phyloP scores from a whole-genome alignment of 495 filamentous ascomycete species.

The Lepidopterella palustris region DNA sequence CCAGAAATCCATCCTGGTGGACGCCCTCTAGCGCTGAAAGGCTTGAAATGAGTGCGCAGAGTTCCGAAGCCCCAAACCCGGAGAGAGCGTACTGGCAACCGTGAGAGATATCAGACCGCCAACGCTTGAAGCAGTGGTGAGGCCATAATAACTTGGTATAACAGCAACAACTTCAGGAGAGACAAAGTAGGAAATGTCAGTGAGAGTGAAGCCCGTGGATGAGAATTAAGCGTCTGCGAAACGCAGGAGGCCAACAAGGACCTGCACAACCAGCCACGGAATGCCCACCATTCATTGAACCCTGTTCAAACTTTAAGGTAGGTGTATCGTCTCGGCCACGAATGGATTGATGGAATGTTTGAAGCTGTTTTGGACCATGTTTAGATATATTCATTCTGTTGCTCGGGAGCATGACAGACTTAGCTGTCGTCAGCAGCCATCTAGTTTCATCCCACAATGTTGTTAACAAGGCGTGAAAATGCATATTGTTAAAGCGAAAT shows the following conservation, averaged over 20 bases:
- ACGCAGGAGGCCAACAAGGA: neutral
- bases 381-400: neutral
- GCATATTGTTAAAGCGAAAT: neutral
- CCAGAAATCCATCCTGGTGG: slow-evolving; percentile 31
- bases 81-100: slow-evolving; percentile 20
- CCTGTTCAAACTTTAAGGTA: neutral
- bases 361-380: neutral
- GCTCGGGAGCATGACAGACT: neutral
- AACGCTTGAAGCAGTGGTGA: slow-evolving; percentile 1
- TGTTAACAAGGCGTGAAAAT: neutral
- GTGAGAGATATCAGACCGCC: slow-evolving; percentile 30
- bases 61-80: slow-evolving; percentile 10
- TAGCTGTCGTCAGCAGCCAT: neutral
- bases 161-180: slow-evolving; percentile 23
- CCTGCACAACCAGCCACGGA: too few species aligned
- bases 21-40: slow-evolving; percentile 29
- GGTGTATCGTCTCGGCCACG: neutral
- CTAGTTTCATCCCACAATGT: neutral
- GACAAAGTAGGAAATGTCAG: slow-evolving; percentile 29
- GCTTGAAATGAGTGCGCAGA: slow-evolving; percentile 3
- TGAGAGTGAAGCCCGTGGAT: slow-evolving; percentile 30
- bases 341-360: neutral
- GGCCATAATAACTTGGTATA: slow-evolving; percentile 8
- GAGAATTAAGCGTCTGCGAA: slow-evolving; percentile 9
- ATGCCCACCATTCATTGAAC: neutral